Percentiles rank a stretch among this genome's conserved stretches.
Conservation (phyloP, 2,329 filamentous ascomycete genomes). For the Aphanocladium album region DNA sequence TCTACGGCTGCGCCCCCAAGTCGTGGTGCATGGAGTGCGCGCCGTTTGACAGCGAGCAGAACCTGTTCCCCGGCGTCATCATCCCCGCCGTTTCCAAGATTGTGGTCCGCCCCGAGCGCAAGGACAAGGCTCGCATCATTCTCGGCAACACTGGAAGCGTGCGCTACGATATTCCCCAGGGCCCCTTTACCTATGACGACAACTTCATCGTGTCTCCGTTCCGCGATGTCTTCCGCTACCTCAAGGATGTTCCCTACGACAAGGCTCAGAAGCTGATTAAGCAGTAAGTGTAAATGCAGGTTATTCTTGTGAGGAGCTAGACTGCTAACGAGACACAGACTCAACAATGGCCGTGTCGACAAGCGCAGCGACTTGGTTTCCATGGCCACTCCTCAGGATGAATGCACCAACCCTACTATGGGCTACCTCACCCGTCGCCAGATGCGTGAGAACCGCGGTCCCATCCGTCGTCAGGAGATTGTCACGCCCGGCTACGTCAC, state of each 20-base stretch:
- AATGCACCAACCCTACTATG: conserved; percentile 43
- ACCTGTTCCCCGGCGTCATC: conserved; percentile 49
- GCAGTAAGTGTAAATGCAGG: conserved; percentile 17
- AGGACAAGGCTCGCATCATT: conserved; percentile 47
- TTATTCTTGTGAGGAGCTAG: not conserved
- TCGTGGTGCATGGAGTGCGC: conserved; percentile 55
- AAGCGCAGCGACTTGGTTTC: conserved; percentile 32
- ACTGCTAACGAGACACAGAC: conserved; percentile 18
- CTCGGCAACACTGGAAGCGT: conserved; percentile 57
- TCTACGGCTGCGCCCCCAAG: conserved; percentile 56
- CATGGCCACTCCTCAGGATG: conserved; percentile 34
- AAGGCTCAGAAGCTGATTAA: conserved; percentile 32
- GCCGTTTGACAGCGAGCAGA: conserved; percentile 46
- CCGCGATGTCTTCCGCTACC: conserved; percentile 46
- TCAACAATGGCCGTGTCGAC: conserved; percentile 38
- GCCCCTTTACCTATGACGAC: conserved; percentile 53
- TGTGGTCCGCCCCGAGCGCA: conserved; percentile 48
- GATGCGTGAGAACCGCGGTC: conserved; percentile 27
- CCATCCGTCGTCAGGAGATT: conserved; percentile 44
- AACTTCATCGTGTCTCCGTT: conserved; percentile 54
- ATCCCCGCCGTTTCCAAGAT: conserved; percentile 44
- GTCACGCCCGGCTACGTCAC: conserved; percentile 49
- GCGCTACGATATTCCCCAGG: conserved; percentile 58
- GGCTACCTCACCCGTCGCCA: conserved; percentile 20
- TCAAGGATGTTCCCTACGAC: conserved; percentile 46